Conservation (phyloP, 2,329 filamentous ascomycete genomes). For the Aureobasidium sp. region DNA sequence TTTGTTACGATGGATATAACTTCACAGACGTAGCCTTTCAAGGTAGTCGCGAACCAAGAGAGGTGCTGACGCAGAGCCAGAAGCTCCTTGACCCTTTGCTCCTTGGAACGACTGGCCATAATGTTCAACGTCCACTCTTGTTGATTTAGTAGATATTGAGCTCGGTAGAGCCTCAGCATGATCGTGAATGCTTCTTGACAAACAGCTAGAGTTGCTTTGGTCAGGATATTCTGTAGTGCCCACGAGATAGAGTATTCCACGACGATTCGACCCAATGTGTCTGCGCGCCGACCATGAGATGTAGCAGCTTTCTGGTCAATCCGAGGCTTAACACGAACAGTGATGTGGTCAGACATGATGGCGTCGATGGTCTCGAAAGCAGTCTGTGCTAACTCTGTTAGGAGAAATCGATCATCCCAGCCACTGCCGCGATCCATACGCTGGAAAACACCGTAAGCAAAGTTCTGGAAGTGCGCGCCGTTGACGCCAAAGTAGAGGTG, state of each 20-base stretch:
- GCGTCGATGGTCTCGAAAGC: slow-evolving; percentile 49
- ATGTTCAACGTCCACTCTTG: slow-evolving; percentile 19
- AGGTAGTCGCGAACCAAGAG: slow-evolving; percentile 65
- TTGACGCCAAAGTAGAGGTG: slow-evolving; percentile 69
- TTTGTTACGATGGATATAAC: slow-evolving; percentile 54
- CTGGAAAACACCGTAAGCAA: slow-evolving; percentile 63
- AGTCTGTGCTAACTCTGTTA: slow-evolving; percentile 69
- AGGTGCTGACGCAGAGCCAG: slow-evolving; percentile 53
- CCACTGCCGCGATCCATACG: slow-evolving; percentile 54
- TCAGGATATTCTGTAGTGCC: slow-evolving; percentile 63
- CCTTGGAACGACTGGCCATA: not conserved
- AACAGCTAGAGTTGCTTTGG: slow-evolving; percentile 49
- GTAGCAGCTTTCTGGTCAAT: not conserved
- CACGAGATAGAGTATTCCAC: slow-evolving; percentile 56
- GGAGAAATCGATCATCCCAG: slow-evolving; percentile 75
- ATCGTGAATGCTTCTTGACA: slow-evolving; percentile 70
- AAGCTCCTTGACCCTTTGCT: not conserved
- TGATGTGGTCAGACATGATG: slow-evolving; percentile 54
- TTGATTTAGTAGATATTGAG: slow-evolving; percentile 50
- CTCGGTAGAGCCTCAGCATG: slow-evolving; percentile 67
- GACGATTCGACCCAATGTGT: slow-evolving; percentile 48
- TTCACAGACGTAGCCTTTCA: slow-evolving; percentile 68
- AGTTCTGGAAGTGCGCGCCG: slow-evolving; percentile 55
- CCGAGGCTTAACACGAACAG: slow-evolving; percentile 32
- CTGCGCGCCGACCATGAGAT: not conserved